A percentile compares a stretch with the other conserved stretches of the same genome.
Evolutionary conservation across 2,329 filamentous ascomycete genomes (phyloP).

Genomic region (Magnaporthiopsis incrustans): DNA sequence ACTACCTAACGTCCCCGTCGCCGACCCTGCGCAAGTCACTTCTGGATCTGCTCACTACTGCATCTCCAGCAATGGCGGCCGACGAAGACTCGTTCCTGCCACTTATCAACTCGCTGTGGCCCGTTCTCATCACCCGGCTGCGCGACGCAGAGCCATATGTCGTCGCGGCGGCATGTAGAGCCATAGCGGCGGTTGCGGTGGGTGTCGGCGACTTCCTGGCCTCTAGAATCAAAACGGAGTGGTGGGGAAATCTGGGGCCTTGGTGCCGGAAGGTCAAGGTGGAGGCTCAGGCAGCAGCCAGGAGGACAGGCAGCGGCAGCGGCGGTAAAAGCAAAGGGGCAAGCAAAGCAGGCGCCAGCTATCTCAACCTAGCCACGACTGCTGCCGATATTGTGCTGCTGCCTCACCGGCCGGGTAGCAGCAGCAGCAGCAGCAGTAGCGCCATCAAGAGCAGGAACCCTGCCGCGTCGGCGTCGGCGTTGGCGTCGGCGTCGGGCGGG

Average conservation of each 20-base stretch:
- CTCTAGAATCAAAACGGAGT: conserved; percentile 66
- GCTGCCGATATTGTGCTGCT: conserved; percentile 1
- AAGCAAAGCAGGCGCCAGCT: not conserved
- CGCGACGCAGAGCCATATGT: conserved; percentile 63
- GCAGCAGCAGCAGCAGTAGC: not conserved
- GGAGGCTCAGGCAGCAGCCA: conserved; percentile 23
- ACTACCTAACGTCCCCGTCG: conserved; percentile 82
- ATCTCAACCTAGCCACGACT: conserved; percentile 1
- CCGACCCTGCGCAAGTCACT: conserved; percentile 71
- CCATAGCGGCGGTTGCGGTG: conserved; percentile 60
- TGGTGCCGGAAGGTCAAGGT: conserved; percentile 39
- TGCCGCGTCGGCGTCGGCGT: conserved; percentile 8
- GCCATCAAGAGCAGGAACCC: not conserved
- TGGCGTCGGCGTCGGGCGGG: conserved; percentile 19
- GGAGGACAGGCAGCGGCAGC: conserved; percentile 9
- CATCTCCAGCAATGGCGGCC: conserved; percentile 61
- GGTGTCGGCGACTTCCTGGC: conserved; percentile 75
- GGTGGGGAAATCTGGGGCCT: conserved; percentile 44
- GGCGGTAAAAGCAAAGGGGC: conserved; percentile 1
- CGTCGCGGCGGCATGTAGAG: conserved; percentile 59
- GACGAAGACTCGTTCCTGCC: conserved; percentile 83
- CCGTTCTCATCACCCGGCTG: conserved; percentile 62
- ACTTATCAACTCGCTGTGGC: conserved; percentile 85
- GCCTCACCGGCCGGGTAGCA: not conserved
- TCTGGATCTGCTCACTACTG: conserved; percentile 66